Evolutionary conservation across 352 stramenopile genomes (phyloP), one percentile per base, ranked within the genome.

Genomic region (Globisporangium splendens): DNA sequence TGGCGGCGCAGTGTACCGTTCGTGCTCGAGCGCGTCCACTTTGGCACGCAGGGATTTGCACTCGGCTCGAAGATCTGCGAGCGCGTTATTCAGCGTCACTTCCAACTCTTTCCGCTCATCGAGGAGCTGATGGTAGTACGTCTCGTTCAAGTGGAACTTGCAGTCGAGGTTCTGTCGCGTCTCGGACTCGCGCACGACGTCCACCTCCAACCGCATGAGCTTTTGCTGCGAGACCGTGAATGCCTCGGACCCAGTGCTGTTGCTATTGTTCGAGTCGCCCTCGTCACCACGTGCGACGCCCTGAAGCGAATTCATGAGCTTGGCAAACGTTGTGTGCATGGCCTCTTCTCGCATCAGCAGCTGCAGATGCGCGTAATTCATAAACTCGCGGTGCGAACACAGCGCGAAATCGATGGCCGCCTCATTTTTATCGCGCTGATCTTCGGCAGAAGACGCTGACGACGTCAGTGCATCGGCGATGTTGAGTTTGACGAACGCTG

Each of bases 91-190:
- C 46, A 88, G 63, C n/a, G 66, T 61, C 10, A 58, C 57, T 54
- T 89, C 79, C 28, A 89, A 64, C 15, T 72, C 61, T 62, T 85
- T 83, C 49, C 75, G 77, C 21, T 88, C 77, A 17, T 79, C 68
- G 2, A 77, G 53, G n/a, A 89, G 61, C 0, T 62, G 66, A 15
- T 69, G 60, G 3, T 76, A 63, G 49, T 70, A 86, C 50, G 71
- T 72, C 31, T 86, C 72, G 18, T 85, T 77, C 2, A 78, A 67
- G 5, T 51, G 59, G 33, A 62, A 68, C 46, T 77, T 70, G 46
- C 71, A 75, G 5, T 79, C 68, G 5, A 71, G 51, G 44, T 61
- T 64, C 44, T 79, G 65, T 28, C 54, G 60, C 12, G 57, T 62
- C 39, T 78, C 67, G 38, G 46, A 56, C 51, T 73, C 72, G 5